phyloP scores from a whole-genome alignment of 2,329 filamentous ascomycete genomes.

The Xylaria sp. region DNA sequence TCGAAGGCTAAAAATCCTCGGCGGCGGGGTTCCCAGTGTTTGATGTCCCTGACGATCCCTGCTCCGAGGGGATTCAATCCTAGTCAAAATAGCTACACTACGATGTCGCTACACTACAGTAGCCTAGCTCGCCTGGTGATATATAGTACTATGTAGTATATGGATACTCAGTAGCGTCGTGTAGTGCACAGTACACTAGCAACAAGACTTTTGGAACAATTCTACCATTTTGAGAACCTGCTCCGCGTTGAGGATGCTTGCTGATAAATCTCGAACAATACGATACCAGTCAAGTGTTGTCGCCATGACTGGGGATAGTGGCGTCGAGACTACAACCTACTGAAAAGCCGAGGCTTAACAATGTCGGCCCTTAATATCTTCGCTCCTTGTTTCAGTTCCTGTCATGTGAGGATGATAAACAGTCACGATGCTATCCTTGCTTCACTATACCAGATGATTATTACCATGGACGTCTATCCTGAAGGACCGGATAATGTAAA shows the following conservation, averaged over 20 bases:
- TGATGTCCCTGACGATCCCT: slow-evolving; percentile 45
- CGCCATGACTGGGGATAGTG: background rate
- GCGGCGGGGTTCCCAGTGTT: slow-evolving; percentile 39
- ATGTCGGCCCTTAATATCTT: slow-evolving; percentile 11
- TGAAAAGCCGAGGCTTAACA: slow-evolving; percentile 17
- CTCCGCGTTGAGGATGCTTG: background rate
- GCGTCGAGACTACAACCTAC: slow-evolving; percentile 4
- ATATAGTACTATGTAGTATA: background rate
- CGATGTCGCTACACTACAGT: background rate
- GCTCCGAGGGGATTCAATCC: slow-evolving; percentile 30
- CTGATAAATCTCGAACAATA: background rate
- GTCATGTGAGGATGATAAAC: slow-evolving; percentile 20
- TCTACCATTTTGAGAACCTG: too few relatives aligned
- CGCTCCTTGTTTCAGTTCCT: slow-evolving; percentile 27
- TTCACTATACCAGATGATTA: background rate
- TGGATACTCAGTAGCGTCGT: background rate
- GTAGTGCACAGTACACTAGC: background rate
- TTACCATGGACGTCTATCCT: background rate
- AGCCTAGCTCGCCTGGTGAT: background rate
- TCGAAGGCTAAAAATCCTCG: slow-evolving; percentile 35
- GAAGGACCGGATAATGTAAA: slow-evolving; percentile 1
- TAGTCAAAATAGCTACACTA: slow-evolving; percentile 18
- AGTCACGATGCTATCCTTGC: slow-evolving; percentile 11
- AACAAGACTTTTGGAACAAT: too few relatives aligned
- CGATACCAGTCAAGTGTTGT: background rate